Conservation (phyloP, 2,329 filamentous ascomycete genomes). For the Juglanconis sp. region DNA sequence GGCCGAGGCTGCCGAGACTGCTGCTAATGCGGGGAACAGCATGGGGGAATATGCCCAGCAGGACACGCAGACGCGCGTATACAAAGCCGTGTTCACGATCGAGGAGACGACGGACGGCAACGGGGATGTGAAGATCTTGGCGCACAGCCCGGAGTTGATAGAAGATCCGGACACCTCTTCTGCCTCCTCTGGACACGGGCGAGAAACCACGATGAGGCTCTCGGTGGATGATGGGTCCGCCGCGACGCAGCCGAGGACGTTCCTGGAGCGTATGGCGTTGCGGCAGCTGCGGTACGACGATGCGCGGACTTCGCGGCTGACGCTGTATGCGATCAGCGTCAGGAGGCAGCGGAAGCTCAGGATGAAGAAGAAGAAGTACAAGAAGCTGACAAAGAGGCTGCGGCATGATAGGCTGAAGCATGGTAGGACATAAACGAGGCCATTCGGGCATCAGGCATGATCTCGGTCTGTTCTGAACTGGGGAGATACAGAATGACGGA, state of each 20-base stretch:
- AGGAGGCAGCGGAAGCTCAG: conserved; percentile 89
- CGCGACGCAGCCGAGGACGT: conserved; percentile 42
- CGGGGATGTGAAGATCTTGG: conserved; percentile 58
- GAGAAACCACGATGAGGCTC: background rate
- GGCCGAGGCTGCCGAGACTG: conserved; percentile 24
- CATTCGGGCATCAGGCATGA: background rate
- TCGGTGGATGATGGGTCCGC: background rate
- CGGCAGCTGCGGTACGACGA: conserved; percentile 61
- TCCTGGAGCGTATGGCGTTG: conserved; percentile 67
- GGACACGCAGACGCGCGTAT: conserved; percentile 53
- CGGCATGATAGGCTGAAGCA: conserved; percentile 84
- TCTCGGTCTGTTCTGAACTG: background rate
- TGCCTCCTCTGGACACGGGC: background rate
- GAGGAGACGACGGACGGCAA: conserved; percentile 61
- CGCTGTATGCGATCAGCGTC: conserved; percentile 83
- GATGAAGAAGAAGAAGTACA: conserved; percentile 99
- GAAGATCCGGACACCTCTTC: conserved; percentile 38
- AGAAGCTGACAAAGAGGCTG: conserved; percentile 96
- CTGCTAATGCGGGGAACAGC: conserved; percentile 12
- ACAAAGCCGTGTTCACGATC: conserved; percentile 64
- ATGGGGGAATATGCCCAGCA: conserved; percentile 35
- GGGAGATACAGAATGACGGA: too few species aligned
- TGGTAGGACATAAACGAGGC: conserved; percentile 55
- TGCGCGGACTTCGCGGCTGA: conserved; percentile 42
- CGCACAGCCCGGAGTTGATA: conserved; percentile 58